Percentiles rank a stretch among this genome's conserved stretches.
Evolutionary conservation across 345 rosid genomes (phyloP).

Genomic region (Euclidium syriacum): DNA sequence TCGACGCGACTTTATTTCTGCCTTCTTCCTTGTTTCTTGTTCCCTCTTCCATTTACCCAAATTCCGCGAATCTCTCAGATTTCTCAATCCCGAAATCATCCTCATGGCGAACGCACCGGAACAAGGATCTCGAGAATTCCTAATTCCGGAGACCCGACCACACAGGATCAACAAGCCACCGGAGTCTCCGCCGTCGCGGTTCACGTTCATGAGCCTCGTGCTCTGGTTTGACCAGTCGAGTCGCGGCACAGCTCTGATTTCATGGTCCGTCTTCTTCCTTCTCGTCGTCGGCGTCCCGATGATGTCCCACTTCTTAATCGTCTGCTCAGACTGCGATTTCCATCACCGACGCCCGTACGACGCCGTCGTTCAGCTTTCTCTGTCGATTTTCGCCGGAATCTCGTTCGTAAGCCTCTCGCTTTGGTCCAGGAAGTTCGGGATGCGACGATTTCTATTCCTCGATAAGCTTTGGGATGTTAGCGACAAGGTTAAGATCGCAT

Average conservation of each 20-base stretch:
- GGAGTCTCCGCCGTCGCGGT: constrained; percentile 14
- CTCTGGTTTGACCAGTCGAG: constrained; percentile 59
- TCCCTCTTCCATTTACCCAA: not conserved
- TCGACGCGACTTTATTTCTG: not conserved
- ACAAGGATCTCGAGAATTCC: constrained; percentile 27
- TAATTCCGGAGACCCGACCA: constrained; percentile 5
- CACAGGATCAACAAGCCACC: constrained; percentile 11
- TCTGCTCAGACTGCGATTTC: constrained; percentile 59
- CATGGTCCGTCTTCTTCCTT: constrained; percentile 69
- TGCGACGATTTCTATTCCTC: constrained; percentile 59
- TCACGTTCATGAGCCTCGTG: constrained; percentile 22
- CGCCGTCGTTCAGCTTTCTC: constrained; percentile 60
- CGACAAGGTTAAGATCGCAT: constrained; percentile 47
- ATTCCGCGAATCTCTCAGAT: not conserved
- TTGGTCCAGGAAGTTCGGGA: constrained; percentile 76
- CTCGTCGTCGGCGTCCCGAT: constrained; percentile 57
- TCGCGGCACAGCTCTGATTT: constrained; percentile 41
- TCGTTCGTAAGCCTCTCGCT: constrained; percentile 55
- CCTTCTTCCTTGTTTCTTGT: no score
- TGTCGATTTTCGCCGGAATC: constrained; percentile 61
- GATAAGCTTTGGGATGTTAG: constrained; percentile 57
- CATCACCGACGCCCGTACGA: constrained; percentile 76
- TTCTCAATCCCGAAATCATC: not conserved
- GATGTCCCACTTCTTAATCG: constrained; percentile 61
- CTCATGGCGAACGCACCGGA: constrained; percentile 25